Evolutionary conservation across 768 basidiomycete genomes (phyloP).

Genomic region (Hygrophorus pudorinus): DNA sequence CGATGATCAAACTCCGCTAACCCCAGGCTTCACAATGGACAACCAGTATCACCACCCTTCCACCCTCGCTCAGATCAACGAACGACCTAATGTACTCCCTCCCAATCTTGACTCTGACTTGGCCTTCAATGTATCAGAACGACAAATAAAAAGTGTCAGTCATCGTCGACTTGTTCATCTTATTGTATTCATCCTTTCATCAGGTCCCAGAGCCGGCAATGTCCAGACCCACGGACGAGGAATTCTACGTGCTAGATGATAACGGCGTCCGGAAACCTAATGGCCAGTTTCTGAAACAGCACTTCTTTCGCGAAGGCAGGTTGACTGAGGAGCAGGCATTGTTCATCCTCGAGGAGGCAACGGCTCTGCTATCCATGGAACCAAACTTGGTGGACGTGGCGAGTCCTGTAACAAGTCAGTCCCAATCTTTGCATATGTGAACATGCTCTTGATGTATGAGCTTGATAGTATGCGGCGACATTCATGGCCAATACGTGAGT

Average conservation of each 20-base stretch:
- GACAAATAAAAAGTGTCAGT: too few species aligned
- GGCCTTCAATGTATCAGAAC: too few species aligned
- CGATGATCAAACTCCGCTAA: too few species aligned
- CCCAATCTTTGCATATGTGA: not conserved
- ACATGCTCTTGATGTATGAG: conserved; percentile 3
- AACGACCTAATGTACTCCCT: too few species aligned
- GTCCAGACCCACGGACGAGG: conserved; percentile 56
- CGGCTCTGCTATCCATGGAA: conserved; percentile 59
- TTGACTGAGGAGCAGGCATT: conserved; percentile 80
- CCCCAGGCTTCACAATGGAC: too few species aligned
- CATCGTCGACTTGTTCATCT: too few species aligned
- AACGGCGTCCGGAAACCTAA: conserved; percentile 56
- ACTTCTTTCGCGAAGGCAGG: conserved; percentile 82
- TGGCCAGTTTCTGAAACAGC: conserved; percentile 62
- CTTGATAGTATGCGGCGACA: conserved; percentile 82
- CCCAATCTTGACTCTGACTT: too few species aligned
- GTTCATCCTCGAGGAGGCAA: conserved; percentile 64
- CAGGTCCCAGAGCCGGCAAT: conserved; percentile 65
- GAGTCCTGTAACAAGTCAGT: conserved; percentile 85
- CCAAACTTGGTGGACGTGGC: conserved; percentile 80
- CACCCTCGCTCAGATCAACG: too few species aligned
- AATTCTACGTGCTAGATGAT: conserved; percentile 50
- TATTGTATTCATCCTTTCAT: too few species aligned
- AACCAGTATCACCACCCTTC: too few species aligned
- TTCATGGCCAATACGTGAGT: conserved; percentile 91